Evolutionary conservation across 2,329 filamentous ascomycete genomes (phyloP), one percentile per base, ranked within the genome.

Genomic region (Cercospora sp.): DNA sequence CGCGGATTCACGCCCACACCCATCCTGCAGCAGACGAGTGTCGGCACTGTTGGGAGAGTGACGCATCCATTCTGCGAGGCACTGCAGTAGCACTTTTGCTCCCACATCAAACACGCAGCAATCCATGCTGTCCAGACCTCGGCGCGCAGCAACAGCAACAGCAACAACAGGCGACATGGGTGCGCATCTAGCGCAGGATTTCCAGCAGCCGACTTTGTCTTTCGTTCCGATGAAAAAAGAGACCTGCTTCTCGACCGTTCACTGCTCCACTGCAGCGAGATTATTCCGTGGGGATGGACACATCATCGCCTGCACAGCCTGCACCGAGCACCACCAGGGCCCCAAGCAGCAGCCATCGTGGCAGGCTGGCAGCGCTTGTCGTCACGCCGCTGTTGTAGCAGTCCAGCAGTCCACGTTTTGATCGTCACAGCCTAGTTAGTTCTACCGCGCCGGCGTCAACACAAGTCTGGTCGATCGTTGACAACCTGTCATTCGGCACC

Each of bases 401-500:
- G 62, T 59, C 36, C 58, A 57, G 42, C 51, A 59, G 67, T 33
- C 68, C 68, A 67, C 65, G 68, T 67, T 67, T 48, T 66, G 61
- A 63, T 45, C 61, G 57, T 53, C 62, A 42, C 36, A 42, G 36
- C 66, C 67, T 59, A 61, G 51, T 57, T 20, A 45, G n/a, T 18
- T 23, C 42, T 18, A 48, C 42, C 42, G 42, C 42, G 42, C 42
- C 42, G 42, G 42, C 42, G 42, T 23, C 42, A 48, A 48, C 42
- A 48, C 64, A 26, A 12, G 53, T 51, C 51, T 62, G 64, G 67
- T 63, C 63, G 48, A 67, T 67, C 58, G 33, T 61, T 67, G 67
- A 64, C 67, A 68, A 48, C 67, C 67, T 69, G 66, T 69, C 67
- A 67, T 68, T 42, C 63, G 60, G 57, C 66, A 61, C 63, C 67